These are phyloP conservation scores for Backusella sp. DNA, from an alignment of 192 early-diverging fungal genomes.

Conservation along the genomic window DNA sequence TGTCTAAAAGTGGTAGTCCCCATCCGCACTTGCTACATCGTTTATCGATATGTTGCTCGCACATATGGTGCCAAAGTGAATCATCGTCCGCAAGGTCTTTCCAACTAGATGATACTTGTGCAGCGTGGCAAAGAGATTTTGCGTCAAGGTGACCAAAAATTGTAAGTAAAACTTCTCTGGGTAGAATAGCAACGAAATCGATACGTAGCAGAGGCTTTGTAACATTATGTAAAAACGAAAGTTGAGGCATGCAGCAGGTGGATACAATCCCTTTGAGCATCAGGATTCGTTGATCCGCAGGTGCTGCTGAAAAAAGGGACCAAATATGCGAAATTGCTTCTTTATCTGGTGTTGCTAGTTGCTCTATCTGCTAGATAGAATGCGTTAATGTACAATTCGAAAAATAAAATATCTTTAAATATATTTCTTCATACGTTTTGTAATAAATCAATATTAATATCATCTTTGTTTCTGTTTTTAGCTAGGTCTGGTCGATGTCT, in stretches of 20 bases:
- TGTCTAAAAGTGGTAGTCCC: conserved; percentile 79
- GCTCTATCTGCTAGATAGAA: conserved; percentile 50
- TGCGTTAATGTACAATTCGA: background rate
- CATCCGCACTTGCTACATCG: conserved; percentile 96
- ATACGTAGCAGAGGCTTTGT: conserved; percentile 73
- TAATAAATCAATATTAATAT: conserved; percentile 43
- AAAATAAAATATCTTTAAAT: background rate
- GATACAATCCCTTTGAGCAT: conserved; percentile 77
- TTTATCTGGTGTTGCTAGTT: conserved; percentile 54
- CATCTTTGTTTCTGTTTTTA: conserved; percentile 47
- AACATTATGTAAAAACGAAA: conserved; percentile 73
- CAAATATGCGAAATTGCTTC: conserved; percentile 65
- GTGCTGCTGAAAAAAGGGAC: conserved; percentile 65
- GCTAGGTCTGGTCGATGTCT: conserved; percentile 59
- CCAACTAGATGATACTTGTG: conserved; percentile 86
- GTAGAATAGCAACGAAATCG: conserved; percentile 78
- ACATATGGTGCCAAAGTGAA: conserved; percentile 95
- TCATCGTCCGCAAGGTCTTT: conserved; percentile 86
- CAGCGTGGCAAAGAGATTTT: conserved; percentile 83
- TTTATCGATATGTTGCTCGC: conserved; percentile 95
- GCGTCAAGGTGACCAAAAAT: conserved; percentile 92
- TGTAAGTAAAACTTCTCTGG: conserved; percentile 76
- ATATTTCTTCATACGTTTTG: conserved; percentile 41
- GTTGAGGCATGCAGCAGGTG: conserved; percentile 81
- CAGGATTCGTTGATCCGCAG: conserved; percentile 57